Evolutionary conservation across 805 yeast species (phyloP).

Genomic region (Ogataea nakhonphanomensis): DNA sequence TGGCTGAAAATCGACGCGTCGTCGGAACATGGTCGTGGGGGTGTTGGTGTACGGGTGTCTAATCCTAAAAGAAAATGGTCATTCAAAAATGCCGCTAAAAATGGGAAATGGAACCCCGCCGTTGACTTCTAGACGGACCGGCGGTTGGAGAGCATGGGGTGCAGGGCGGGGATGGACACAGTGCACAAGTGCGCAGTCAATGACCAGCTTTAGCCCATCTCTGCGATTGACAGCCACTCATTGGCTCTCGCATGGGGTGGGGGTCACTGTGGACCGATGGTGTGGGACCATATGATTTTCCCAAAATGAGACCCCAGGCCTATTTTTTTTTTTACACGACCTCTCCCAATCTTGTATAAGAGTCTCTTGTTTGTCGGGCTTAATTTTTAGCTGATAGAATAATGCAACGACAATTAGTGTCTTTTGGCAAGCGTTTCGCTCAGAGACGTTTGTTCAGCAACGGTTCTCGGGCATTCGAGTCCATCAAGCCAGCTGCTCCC

Average conservation of each 20-base stretch:
- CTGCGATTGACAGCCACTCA: too few relatives aligned
- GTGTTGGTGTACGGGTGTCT: too few relatives aligned
- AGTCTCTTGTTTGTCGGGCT: conserved; percentile 5
- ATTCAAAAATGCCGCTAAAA: too few relatives aligned
- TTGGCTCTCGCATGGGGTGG: not conserved
- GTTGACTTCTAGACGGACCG: too few relatives aligned
- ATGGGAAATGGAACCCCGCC: too few relatives aligned
- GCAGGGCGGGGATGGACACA: not conserved
- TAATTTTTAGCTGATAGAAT: not conserved
- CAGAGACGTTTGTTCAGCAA: conserved; percentile 5
- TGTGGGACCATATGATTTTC: not conserved
- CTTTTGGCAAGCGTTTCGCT: conserved; percentile 3
- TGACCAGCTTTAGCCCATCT: too few relatives aligned
- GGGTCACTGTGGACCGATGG: conserved; percentile 5
- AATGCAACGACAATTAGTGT: conserved; percentile 5
- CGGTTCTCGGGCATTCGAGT: conserved; percentile 1
- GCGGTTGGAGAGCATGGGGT: too few relatives aligned
- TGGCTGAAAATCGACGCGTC: too few relatives aligned
- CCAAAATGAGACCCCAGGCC: not conserved
- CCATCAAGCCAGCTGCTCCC: conserved; percentile 1
- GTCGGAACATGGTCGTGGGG: too few relatives aligned
- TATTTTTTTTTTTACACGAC: conserved; percentile 6
- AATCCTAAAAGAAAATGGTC: too few relatives aligned
- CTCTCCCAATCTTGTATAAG: conserved; percentile 5
- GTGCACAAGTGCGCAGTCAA: too few relatives aligned